Conservation (phyloP, 2,329 filamentous ascomycete genomes). For the Pseudogymnoascus sp. region DNA sequence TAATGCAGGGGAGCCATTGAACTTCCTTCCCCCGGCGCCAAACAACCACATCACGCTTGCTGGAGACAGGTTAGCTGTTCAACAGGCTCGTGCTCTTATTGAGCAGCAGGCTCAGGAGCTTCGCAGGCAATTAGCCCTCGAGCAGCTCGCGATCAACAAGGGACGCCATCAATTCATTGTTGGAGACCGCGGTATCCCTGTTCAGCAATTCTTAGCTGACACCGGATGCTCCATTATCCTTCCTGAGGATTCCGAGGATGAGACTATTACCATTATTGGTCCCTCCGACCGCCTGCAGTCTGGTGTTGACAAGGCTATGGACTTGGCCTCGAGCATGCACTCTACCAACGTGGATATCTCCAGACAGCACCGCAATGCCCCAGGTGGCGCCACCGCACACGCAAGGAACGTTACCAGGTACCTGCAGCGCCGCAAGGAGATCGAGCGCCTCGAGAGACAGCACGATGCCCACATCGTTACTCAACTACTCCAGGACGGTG, state of each 20-base stretch:
- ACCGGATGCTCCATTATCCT: constrained; percentile 86
- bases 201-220: constrained; percentile 79
- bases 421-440: constrained; percentile 69
- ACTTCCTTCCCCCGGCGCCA: constrained; percentile 60
- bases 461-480: constrained; percentile 86
- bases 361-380: constrained; percentile 66
- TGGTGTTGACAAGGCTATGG: constrained; percentile 76
- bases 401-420: constrained; percentile 84
- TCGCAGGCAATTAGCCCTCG: constrained; percentile 63
- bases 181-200: constrained; percentile 68
- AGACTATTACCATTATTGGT: constrained; percentile 76
- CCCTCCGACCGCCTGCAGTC: constrained; percentile 63
- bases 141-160: constrained; percentile 74
- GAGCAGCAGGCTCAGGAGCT: constrained; percentile 72
- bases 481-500: constrained; percentile 58
- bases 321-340: constrained; percentile 80
- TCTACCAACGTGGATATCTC: constrained; percentile 76
- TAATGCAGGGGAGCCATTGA: constrained; percentile 53
- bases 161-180: constrained; percentile 93
- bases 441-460: constrained; percentile 70
- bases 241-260: constrained; percentile 65
- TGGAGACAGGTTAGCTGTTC: constrained; percentile 76
- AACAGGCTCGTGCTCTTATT: constrained; percentile 70
- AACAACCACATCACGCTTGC: constrained; percentile 76
- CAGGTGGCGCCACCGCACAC: constrained; percentile 65